Evolutionary conservation across 805 yeast genomes (phyloP).

Genomic region (Hanseniaspora lachancei): DNA sequence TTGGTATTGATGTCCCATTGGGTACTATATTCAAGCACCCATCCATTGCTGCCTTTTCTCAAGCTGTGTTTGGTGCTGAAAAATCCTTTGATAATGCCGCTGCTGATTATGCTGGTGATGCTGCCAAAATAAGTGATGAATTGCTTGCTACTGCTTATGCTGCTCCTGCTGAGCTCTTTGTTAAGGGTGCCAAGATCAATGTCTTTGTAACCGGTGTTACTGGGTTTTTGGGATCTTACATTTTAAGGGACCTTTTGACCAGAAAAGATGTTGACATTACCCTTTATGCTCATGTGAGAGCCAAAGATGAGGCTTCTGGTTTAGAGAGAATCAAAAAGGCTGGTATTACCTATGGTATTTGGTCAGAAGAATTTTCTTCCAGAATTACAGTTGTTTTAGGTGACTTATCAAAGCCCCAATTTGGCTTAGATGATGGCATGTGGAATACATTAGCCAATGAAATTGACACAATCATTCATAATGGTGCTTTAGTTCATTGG

Average conservation of each 20-base stretch:
- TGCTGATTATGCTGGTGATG: constrained; percentile 13
- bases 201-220: constrained; percentile 92
- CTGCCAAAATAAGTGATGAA: constrained; percentile 30
- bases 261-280: constrained; percentile 41
- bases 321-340: constrained; percentile 62
- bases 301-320: constrained; percentile 53
- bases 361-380: constrained; percentile 41
- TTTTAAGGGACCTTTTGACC: constrained; percentile 60
- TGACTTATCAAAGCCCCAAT: constrained; percentile 55
- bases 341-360: constrained; percentile 63
- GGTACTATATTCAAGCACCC: constrained; percentile 86
- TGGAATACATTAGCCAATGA: constrained; percentile 48
- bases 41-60: constrained; percentile 66
- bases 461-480: constrained; percentile 79
- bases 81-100: constrained; percentile 30
- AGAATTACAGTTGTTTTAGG: constrained; percentile 68
- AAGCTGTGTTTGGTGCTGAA: constrained; percentile 56
- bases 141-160: constrained; percentile 35
- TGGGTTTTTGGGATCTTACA: constrained; percentile 89
- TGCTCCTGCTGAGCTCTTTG: constrained; percentile 13
- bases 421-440: constrained; percentile 47
- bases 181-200: constrained; percentile 32
- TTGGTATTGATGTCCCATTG: constrained; percentile 71
- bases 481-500: constrained; percentile 98
- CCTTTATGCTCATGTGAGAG: constrained; percentile 85